Percentiles rank a stretch among this genome's conserved stretches.
Conservation (phyloP, 306 rosid species). For the Canavalia ensiformis region DNA sequence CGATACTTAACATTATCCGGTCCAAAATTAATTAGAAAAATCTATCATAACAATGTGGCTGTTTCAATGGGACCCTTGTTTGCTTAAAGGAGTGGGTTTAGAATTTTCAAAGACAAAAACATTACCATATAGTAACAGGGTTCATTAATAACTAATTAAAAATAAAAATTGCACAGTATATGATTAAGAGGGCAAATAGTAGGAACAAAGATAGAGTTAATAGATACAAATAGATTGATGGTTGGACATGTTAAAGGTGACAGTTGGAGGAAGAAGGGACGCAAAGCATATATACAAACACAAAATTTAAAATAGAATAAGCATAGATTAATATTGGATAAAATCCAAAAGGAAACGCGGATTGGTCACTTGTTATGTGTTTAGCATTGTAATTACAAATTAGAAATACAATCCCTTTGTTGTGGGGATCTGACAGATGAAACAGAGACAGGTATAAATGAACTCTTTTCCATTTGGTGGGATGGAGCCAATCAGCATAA, state of each 20-base stretch:
- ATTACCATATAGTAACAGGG: background rate
- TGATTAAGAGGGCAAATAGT: background rate
- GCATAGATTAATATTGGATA: background rate
- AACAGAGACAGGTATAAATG: constrained; percentile 23
- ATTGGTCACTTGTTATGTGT: constrained; percentile 26
- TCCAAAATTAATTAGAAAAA: constrained; percentile 1
- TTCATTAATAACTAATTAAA: background rate
- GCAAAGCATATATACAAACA: constrained; percentile 1
- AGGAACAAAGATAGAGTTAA: constrained; percentile 10
- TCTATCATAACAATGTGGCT: background rate
- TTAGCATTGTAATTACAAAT: background rate
- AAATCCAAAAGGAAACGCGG: constrained; percentile 37
- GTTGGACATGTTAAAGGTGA: background rate
- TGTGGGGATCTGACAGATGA: background rate
- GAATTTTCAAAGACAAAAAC: constrained; percentile 14
- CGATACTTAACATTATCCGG: constrained; percentile 6
- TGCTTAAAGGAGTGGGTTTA: constrained; percentile 3
- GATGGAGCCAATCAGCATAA: constrained; percentile 56
- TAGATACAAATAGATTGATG: background rate
- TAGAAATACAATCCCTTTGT: background rate
- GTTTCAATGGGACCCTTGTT: background rate
- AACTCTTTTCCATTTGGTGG: constrained; percentile 50
- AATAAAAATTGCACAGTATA: background rate
- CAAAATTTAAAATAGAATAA: background rate
- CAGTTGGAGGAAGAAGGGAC: background rate